Evolutionary conservation across 768 basidiomycete species (phyloP).

Genomic region (Auricularia heimuer): DNA sequence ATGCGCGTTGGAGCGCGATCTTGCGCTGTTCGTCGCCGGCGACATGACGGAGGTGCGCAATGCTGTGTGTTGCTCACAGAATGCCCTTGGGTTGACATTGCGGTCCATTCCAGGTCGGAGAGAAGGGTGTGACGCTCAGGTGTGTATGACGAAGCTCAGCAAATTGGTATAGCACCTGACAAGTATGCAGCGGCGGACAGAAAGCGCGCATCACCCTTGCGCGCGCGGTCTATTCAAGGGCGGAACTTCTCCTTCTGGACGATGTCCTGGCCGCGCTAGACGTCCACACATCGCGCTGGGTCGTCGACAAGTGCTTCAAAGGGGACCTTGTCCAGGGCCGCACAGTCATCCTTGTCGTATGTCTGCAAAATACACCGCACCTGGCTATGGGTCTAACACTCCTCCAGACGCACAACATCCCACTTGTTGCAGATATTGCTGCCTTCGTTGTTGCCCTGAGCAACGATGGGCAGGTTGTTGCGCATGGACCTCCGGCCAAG

Average conservation of each 20-base stretch:
- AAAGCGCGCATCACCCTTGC: constrained; percentile 51
- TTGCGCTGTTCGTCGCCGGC: constrained; percentile 44
- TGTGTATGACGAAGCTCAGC: constrained; percentile 6
- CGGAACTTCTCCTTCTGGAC: constrained; percentile 45
- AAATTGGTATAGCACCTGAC: neutral
- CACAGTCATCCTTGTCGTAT: constrained; percentile 30
- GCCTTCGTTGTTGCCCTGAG: constrained; percentile 47
- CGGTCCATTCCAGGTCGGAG: constrained; percentile 34
- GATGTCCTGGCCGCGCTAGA: constrained; percentile 51
- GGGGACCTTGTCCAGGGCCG: constrained; percentile 31
- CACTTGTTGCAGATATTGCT: constrained; percentile 43
- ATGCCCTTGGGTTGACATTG: neutral
- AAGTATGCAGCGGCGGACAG: constrained; percentile 37
- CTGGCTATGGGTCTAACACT: neutral
- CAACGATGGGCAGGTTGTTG: constrained; percentile 40
- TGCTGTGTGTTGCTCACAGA: constrained; percentile 5
- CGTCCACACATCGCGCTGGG: constrained; percentile 41
- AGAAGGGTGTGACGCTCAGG: constrained; percentile 53
- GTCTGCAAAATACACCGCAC: neutral
- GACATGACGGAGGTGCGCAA: constrained; percentile 44
- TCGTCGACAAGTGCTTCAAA: constrained; percentile 37
- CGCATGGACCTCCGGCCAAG: constrained; percentile 40
- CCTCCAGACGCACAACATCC: constrained; percentile 41
- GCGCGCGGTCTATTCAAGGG: constrained; percentile 47
- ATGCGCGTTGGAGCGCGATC: constrained; percentile 33